Conservation (phyloP, 176 grass and related monocot genomes). For the Eremochloa ophiuroides region DNA sequence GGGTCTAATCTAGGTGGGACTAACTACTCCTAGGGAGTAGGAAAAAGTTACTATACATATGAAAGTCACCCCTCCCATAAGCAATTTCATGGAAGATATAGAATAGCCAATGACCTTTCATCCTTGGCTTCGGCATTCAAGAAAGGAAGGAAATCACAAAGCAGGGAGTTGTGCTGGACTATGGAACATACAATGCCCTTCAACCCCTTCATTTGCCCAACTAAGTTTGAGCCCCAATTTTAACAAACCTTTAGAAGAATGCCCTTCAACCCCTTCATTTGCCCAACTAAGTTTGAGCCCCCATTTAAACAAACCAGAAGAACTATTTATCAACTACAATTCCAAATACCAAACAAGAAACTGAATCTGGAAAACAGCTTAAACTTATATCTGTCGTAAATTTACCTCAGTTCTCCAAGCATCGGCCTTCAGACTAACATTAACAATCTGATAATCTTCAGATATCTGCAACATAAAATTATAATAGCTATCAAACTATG, state of each 20-base stretch:
- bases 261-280: not conserved
- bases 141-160: slow-evolving; percentile 8
- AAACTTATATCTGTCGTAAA: not conserved
- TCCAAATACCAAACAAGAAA: not conserved
- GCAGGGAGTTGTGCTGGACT: not conserved
- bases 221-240: not conserved
- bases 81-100: not conserved
- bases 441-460: slow-evolving; percentile 79
- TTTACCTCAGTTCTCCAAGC: slow-evolving; percentile 75
- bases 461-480: slow-evolving; percentile 64
- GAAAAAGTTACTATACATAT: too few relatives aligned
- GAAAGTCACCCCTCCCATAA: too few relatives aligned
- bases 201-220: not conserved
- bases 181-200: not conserved
- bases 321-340: not conserved
- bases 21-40: too few relatives aligned
- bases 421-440: slow-evolving; percentile 83
- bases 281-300: not conserved
- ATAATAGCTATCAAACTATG: slow-evolving; percentile 13
- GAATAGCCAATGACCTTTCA: not conserved
- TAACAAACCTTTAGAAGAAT: not conserved
- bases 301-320: not conserved
- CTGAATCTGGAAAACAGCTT: not conserved
- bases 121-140: slow-evolving; percentile 9
- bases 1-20: too few relatives aligned